phyloP scores from a whole-genome alignment of 2,329 filamentous ascomycete species.

The Rachicladosporium sp. region DNA sequence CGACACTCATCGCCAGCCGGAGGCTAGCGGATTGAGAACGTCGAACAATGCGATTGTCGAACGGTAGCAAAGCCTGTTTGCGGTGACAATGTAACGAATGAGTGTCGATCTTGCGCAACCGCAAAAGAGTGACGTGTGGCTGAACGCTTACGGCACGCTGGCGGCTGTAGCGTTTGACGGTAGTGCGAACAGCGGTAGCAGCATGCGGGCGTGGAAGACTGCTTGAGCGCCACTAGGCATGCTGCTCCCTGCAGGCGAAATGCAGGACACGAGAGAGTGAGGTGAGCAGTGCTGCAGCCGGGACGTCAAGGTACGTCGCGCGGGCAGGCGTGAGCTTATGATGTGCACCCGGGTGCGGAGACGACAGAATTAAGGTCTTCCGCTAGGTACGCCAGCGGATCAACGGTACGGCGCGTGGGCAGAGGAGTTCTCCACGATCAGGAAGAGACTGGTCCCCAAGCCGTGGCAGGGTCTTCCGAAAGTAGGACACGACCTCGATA shows the following conservation, averaged over 20 bases:
- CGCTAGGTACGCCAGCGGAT: neutral
- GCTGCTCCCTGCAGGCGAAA: slow-evolving; percentile 4
- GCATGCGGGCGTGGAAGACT: slow-evolving; percentile 4
- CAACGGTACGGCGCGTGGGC: neutral
- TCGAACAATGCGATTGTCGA: slow-evolving; percentile 1
- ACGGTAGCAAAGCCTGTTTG: slow-evolving; percentile 2
- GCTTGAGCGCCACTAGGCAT: slow-evolving; percentile 3
- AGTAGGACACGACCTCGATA: slow-evolving; percentile 1
- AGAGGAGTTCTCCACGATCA: neutral
- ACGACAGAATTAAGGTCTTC: neutral
- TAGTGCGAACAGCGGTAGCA: slow-evolving; percentile 3
- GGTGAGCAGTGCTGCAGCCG: neutral
- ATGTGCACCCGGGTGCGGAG: slow-evolving; percentile 5
- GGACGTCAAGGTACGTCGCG: slow-evolving; percentile 4
- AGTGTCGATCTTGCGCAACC: slow-evolving; percentile 4
- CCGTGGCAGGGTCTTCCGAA: slow-evolving; percentile 1
- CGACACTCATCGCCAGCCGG: slow-evolving; percentile 4
- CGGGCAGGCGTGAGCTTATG: slow-evolving; percentile 6
- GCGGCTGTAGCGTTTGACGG: slow-evolving; percentile 5
- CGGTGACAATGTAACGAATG: slow-evolving; percentile 3
- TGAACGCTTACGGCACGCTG: slow-evolving; percentile 2
- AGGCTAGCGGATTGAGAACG: no score
- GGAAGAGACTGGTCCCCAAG: neutral
- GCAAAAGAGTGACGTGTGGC: slow-evolving; percentile 1
- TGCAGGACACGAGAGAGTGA: slow-evolving; percentile 5